Percentiles rank a stretch among this genome's conserved stretches.
Evolutionary conservation across 1,139 yeast species (phyloP).

Genomic region (Geotrichum fermentans): DNA sequence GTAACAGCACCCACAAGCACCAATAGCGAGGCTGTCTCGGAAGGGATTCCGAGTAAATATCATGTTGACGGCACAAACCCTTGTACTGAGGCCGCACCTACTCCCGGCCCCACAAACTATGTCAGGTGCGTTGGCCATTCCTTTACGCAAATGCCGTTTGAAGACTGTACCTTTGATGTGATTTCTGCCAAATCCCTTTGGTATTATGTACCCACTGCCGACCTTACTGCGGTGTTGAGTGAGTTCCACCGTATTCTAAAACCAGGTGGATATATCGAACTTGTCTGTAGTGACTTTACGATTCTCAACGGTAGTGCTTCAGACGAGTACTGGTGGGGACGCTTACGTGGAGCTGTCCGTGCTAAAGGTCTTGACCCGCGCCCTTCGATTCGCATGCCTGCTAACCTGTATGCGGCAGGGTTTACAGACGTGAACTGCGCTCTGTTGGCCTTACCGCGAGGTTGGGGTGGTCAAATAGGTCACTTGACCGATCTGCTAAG

Average conservation of each 20-base stretch:
- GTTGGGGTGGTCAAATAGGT: slow-evolving; percentile 37
- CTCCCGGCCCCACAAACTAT: slow-evolving; percentile 34
- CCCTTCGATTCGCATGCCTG: slow-evolving; percentile 31
- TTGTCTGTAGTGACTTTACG: slow-evolving; percentile 34
- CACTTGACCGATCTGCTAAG: slow-evolving; percentile 33
- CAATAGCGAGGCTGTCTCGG: not conserved
- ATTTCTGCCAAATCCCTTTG: slow-evolving; percentile 36
- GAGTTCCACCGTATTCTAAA: slow-evolving; percentile 41
- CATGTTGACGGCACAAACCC: slow-evolving; percentile 7
- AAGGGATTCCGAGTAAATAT: not conserved
- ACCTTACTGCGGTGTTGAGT: slow-evolving; percentile 37
- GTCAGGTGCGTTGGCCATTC: slow-evolving; percentile 34
- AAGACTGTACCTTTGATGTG: slow-evolving; percentile 36
- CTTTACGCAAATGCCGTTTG: slow-evolving; percentile 35
- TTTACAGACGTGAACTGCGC: slow-evolving; percentile 33
- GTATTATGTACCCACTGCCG: slow-evolving; percentile 31
- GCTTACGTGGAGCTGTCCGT: slow-evolving; percentile 27
- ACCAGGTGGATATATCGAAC: slow-evolving; percentile 41
- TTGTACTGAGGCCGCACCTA: not conserved
- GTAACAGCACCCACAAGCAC: not conserved
- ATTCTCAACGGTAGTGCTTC: slow-evolving; percentile 24
- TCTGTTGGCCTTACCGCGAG: slow-evolving; percentile 31
- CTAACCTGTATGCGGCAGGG: slow-evolving; percentile 33
- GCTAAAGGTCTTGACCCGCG: slow-evolving; percentile 35
- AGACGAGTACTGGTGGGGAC: slow-evolving; percentile 28